These are phyloP conservation scores for Pseudogymnoascus sp. DNA, from an alignment of 2,329 filamentous ascomycete genomes.

Conservation along the genomic window DNA sequence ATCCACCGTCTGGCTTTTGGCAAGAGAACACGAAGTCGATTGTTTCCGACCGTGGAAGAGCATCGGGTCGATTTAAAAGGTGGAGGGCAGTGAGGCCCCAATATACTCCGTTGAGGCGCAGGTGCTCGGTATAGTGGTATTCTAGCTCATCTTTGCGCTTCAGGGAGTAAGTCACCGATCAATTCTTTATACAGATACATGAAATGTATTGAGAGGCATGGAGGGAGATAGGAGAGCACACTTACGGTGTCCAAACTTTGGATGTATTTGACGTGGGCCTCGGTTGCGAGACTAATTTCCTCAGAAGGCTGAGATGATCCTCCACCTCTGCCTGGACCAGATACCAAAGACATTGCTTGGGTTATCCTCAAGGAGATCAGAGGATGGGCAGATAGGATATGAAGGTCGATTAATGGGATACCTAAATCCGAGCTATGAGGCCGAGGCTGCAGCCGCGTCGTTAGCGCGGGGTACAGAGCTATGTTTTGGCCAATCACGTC, in stretches of 20 bases:
- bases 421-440: neutral
- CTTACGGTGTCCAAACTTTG: constrained; percentile 80
- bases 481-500: neutral
- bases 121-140: constrained; percentile 96
- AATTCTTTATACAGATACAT: constrained; percentile 15
- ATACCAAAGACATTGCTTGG: constrained; percentile 27
- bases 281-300: constrained; percentile 28
- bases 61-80: constrained; percentile 73
- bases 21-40: constrained; percentile 96
- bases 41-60: constrained; percentile 70
- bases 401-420: neutral
- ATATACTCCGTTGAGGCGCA: constrained; percentile 91
- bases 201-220: constrained; percentile 16
- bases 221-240: constrained; percentile 25
- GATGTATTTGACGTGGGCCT: constrained; percentile 79
- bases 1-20: constrained; percentile 80
- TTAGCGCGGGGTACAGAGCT: constrained; percentile 3
- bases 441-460: constrained; percentile 9
- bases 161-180: constrained; percentile 29
- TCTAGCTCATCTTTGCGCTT: constrained; percentile 88
- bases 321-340: constrained; percentile 26
- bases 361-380: neutral
- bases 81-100: constrained; percentile 90
- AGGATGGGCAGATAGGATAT: neutral
- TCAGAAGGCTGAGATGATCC: constrained; percentile 21